These are phyloP conservation scores for Prinsepia uniflora DNA, from an alignment of 306 rosid species.

Conservation along the genomic window DNA sequence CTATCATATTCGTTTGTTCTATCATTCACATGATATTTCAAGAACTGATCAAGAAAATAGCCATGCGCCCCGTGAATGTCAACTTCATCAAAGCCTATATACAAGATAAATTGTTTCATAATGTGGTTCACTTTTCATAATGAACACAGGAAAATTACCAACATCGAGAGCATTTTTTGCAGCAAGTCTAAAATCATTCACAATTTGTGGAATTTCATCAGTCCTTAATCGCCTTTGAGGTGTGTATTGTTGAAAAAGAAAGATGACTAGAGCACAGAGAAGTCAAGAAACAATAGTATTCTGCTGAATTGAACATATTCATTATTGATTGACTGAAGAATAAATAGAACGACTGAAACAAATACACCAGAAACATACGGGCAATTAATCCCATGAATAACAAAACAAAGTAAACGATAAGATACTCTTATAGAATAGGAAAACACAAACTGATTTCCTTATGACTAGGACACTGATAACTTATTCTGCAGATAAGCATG, in stretches of 20 bases:
- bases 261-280: no score
- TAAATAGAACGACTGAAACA: no score
- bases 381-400: no score
- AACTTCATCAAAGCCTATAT: not conserved
- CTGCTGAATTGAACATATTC: no score
- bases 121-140: not conserved
- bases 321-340: no score
- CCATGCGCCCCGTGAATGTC: not conserved
- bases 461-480: no score
- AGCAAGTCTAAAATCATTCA: slow-evolving; percentile 54
- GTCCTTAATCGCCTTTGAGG: slow-evolving; percentile 57
- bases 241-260: not conserved
- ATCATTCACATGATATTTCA: not conserved
- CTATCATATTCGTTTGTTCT: slow-evolving; percentile 29
- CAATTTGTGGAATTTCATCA: slow-evolving; percentile 58
- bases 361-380: no score
- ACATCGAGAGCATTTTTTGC: slow-evolving; percentile 70
- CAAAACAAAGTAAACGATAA: no score
- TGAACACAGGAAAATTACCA: slow-evolving; percentile 32
- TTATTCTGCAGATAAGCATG: no score
- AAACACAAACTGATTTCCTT: no score
- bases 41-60: not conserved
- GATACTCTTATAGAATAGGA: no score
- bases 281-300: no score
- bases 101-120: not conserved